phyloP scores from a whole-genome alignment of 1,284 basidiomycete genomes.

The Ustilago vetiveriae region DNA sequence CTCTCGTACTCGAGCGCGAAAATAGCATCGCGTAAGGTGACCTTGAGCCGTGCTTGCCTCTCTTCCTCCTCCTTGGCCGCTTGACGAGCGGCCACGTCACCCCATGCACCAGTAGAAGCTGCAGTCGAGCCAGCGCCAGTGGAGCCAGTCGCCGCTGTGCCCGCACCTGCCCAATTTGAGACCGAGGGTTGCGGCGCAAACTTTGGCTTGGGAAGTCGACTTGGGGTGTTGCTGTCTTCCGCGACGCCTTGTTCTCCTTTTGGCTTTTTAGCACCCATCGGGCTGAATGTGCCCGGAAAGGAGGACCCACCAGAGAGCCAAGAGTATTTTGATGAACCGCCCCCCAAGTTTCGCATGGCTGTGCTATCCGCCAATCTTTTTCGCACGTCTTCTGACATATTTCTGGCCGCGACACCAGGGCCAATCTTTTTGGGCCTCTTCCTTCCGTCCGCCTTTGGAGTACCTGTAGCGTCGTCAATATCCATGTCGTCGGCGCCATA shows the following conservation, averaged over 20 bases:
- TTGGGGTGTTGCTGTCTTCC: constrained; percentile 23
- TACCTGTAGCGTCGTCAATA: constrained; percentile 38
- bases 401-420: constrained; percentile 51
- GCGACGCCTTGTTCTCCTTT: constrained; percentile 22
- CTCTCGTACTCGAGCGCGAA: constrained; percentile 60
- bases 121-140: neutral
- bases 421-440: constrained; percentile 58
- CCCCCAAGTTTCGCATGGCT: constrained; percentile 61
- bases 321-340: constrained; percentile 53
- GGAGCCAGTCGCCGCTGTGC: constrained; percentile 7
- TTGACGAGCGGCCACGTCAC: constrained; percentile 60
- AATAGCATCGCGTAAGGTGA: constrained; percentile 61
- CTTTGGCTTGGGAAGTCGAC: constrained; percentile 57
- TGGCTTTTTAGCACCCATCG: constrained; percentile 30
- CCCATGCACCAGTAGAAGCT: constrained; percentile 56
- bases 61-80: constrained; percentile 62
- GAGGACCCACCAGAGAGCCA: constrained; percentile 45
- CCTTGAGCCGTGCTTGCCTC: constrained; percentile 48
- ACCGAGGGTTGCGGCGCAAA: constrained; percentile 57
- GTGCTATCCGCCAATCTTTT: constrained; percentile 64
- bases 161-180: constrained; percentile 22
- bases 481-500: constrained; percentile 30
- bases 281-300: constrained; percentile 29
- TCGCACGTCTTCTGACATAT: constrained; percentile 64
- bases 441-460: constrained; percentile 27